Conservation (phyloP, 208 protist genomes). For the Leishmania gerbilli region DNA sequence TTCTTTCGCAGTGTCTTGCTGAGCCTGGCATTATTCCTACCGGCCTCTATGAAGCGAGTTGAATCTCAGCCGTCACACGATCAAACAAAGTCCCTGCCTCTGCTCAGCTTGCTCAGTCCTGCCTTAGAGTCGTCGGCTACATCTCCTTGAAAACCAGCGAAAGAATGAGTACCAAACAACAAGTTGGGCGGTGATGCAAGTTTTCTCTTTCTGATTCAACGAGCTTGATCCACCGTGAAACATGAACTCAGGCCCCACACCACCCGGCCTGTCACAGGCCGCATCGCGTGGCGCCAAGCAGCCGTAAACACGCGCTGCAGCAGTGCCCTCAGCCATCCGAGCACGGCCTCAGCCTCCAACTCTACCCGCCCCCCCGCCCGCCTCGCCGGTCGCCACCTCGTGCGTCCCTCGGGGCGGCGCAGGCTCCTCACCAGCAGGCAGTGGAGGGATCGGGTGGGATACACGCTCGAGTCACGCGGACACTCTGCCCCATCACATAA, state of each 20-base stretch:
- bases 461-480: neutral
- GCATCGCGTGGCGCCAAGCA: neutral
- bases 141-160: too few species aligned
- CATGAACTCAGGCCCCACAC: neutral
- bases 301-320: neutral
- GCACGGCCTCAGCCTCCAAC: neutral
- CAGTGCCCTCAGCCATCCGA: neutral
- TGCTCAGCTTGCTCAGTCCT: neutral
- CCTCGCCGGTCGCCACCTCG: neutral
- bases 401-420: neutral
- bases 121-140: too few species aligned
- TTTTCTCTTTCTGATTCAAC: too few species aligned
- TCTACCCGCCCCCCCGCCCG: neutral
- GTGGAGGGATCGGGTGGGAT: neutral
- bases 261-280: too few species aligned
- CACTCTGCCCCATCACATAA: too few species aligned
- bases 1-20: neutral
- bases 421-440: neutral
- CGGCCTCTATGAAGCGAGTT: neutral
- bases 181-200: too few species aligned
- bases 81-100: neutral
- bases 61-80: neutral
- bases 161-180: too few species aligned
- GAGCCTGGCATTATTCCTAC: neutral
- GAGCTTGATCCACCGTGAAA: neutral